These are phyloP conservation scores for Lomentospora prolificans DNA, from an alignment of 2,329 filamentous ascomycete genomes.

Conservation along the genomic window DNA sequence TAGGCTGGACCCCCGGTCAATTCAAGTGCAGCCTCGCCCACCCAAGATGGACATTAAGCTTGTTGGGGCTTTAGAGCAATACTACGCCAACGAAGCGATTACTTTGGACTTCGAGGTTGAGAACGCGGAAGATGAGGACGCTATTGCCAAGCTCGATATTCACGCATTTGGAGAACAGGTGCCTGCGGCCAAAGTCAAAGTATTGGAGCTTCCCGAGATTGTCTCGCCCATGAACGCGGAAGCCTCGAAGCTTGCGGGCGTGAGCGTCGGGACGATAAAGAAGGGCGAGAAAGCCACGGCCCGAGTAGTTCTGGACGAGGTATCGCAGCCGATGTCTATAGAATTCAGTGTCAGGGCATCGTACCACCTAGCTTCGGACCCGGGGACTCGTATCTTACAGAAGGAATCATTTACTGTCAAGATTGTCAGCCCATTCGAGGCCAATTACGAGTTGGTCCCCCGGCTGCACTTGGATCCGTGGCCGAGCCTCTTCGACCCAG, in stretches of 20 bases:
- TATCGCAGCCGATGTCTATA: conserved; percentile 42
- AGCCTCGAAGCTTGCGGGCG: conserved; percentile 31
- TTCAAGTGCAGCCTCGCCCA: conserved; percentile 76
- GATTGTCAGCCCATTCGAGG: conserved; percentile 78
- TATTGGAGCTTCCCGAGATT: conserved; percentile 29
- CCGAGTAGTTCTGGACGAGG: conserved; percentile 40
- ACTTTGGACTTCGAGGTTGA: conserved; percentile 57
- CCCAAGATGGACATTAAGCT: conserved; percentile 78
- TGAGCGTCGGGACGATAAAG: conserved; percentile 37
- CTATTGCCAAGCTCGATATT: conserved; percentile 60
- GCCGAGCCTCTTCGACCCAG: conserved; percentile 74
- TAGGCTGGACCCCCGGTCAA: conserved; percentile 39
- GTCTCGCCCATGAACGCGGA: conserved; percentile 26
- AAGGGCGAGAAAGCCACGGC: conserved; percentile 32
- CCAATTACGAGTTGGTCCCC: conserved; percentile 79
- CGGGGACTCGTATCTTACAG: conserved; percentile 72
- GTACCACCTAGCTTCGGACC: conserved; percentile 72
- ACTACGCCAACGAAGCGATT: conserved; percentile 77
- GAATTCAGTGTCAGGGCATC: conserved; percentile 62
- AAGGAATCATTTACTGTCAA: conserved; percentile 57
- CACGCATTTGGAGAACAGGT: conserved; percentile 50
- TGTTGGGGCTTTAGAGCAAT: conserved; percentile 54
- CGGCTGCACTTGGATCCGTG: conserved; percentile 68
- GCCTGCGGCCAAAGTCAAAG: conserved; percentile 15
- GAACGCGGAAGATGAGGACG: conserved; percentile 77